phyloP scores from a whole-genome alignment of 2,329 filamentous ascomycete genomes.

The Aspergillus niger region DNA sequence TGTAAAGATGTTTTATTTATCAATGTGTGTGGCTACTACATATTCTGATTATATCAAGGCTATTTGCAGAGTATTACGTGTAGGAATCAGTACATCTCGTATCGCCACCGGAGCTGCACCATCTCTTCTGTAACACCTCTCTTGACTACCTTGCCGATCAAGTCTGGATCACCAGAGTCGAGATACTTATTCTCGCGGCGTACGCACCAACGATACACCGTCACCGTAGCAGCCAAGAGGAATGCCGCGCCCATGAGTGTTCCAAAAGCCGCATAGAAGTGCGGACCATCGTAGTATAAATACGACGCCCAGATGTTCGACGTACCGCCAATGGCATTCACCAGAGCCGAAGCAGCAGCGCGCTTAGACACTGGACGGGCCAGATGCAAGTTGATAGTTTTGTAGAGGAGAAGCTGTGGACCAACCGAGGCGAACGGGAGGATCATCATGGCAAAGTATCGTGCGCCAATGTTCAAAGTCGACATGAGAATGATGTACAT shows the following conservation, averaged over 20 bases:
- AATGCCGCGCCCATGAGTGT: slow-evolving; percentile 34
- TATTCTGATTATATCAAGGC: too few relatives aligned
- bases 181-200: slow-evolving; percentile 43
- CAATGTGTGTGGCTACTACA: too few relatives aligned
- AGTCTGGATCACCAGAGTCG: slow-evolving; percentile 39
- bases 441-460: slow-evolving; percentile 49
- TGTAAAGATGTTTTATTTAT: too few relatives aligned
- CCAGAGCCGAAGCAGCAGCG: slow-evolving; percentile 44
- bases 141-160: slow-evolving; percentile 44
- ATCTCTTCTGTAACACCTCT: slow-evolving; percentile 49
- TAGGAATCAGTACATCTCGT: slow-evolving; percentile 41
- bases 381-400: slow-evolving; percentile 47
- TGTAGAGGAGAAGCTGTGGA: slow-evolving; percentile 46
- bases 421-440: slow-evolving; percentile 45
- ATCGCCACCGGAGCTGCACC: slow-evolving; percentile 47
- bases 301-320: slow-evolving; percentile 31
- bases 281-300: slow-evolving; percentile 27
- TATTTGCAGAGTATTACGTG: too few relatives aligned
- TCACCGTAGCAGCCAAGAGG: slow-evolving; percentile 38
- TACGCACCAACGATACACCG: slow-evolving; percentile 42
- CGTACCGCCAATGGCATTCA: slow-evolving; percentile 38
- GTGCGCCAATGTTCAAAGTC: slow-evolving; percentile 41
- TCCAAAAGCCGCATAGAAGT: slow-evolving; percentile 47
- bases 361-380: slow-evolving; percentile 47
- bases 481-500: slow-evolving; percentile 45